Conservation (phyloP, 176 grass and related monocot genomes). For the Alloteropsis semialata region DNA sequence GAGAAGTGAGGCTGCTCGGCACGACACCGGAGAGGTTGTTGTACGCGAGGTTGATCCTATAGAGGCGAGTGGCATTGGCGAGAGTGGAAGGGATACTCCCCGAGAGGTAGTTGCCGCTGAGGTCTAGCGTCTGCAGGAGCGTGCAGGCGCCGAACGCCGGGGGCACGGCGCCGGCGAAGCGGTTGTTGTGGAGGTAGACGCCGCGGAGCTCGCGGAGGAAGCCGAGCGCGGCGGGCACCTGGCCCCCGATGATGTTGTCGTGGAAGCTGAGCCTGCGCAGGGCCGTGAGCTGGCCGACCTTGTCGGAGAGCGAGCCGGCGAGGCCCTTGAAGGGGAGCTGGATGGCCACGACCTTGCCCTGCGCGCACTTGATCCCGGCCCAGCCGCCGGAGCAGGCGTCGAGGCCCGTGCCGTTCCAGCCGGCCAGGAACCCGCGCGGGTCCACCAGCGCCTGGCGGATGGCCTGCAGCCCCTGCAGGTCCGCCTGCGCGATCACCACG, state of each 20-base stretch:
- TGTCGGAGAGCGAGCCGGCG: slow-evolving; percentile 66
- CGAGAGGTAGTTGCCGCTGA: slow-evolving; percentile 76
- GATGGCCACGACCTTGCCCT: slow-evolving; percentile 76
- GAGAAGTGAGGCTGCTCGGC: slow-evolving; percentile 37
- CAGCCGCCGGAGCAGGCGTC: slow-evolving; percentile 86
- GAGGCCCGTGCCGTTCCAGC: slow-evolving; percentile 92
- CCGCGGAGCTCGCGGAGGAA: slow-evolving; percentile 71
- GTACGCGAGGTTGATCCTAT: slow-evolving; percentile 69
- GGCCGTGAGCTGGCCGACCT: slow-evolving; percentile 72
- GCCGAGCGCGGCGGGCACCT: slow-evolving; percentile 55
- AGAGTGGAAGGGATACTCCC: slow-evolving; percentile 59
- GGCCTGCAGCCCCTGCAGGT: slow-evolving; percentile 83
- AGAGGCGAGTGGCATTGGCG: slow-evolving; percentile 53
- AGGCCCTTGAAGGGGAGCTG: slow-evolving; percentile 85
- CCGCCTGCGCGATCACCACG: slow-evolving; percentile 66
- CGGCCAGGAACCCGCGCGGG: slow-evolving; percentile 56
- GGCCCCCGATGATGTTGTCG: slow-evolving; percentile 81
- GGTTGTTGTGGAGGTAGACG: slow-evolving; percentile 92
- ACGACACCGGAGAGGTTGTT: slow-evolving; percentile 80
- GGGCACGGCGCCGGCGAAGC: slow-evolving; percentile 69
- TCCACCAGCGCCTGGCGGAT: slow-evolving; percentile 65
- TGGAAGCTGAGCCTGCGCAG: slow-evolving; percentile 84
- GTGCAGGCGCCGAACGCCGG: slow-evolving; percentile 51
- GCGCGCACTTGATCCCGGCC: slow-evolving; percentile 78
- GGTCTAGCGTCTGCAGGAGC: slow-evolving; percentile 79